Evolutionary conservation across 2,329 filamentous ascomycete species (phyloP), one percentile per base, ranked within the genome.

Genomic region (Pseudogymnoascus sp.): DNA sequence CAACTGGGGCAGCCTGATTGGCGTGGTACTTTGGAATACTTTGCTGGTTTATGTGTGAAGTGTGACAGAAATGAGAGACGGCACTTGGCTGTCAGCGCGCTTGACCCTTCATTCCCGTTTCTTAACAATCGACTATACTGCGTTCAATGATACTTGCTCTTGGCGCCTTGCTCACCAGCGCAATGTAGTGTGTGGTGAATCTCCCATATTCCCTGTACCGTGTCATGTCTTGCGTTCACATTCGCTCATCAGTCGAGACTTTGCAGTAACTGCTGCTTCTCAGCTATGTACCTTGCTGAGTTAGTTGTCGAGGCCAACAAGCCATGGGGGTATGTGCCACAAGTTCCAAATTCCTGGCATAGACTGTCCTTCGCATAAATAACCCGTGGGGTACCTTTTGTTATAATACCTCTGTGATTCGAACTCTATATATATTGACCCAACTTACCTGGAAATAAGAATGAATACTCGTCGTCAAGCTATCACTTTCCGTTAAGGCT

Each of bases 21-120:
- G 14, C 33, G n/a, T 9, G 28, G 47, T 53, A 53, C 41, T 9
- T 25, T 47, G 20, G 20, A 6, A 28, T 53, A 53, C 47, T 53
- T 53, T 14, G 28, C 25, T 7, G 25, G 28, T 53, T 18, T 25
- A 33, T 6, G 5, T 53, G 47, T 15, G 28, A 14, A 33, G 47
- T 53, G 28, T 53, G 47, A 53, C 47, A 53, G 47, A 53, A 53
- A 33, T 53, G 28, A 53, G 47, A 53, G 9, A 33, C 33, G n/a
- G 9, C 28, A 53, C 28, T 53, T 33, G 5, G 15, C 30, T 28
- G 28, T 53, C 47, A 33, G 28, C 47, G 28, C n/a, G 22, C 43
- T 30, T 30, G 14, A 9, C n/a, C 25, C 14, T 50, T 15, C 43
- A 33, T 53, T 33, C 9, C n/a, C 43, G 8, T 33, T 18, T 18